Conservation (phyloP, 129 eudicot species). For the Artemisia annua region DNA sequence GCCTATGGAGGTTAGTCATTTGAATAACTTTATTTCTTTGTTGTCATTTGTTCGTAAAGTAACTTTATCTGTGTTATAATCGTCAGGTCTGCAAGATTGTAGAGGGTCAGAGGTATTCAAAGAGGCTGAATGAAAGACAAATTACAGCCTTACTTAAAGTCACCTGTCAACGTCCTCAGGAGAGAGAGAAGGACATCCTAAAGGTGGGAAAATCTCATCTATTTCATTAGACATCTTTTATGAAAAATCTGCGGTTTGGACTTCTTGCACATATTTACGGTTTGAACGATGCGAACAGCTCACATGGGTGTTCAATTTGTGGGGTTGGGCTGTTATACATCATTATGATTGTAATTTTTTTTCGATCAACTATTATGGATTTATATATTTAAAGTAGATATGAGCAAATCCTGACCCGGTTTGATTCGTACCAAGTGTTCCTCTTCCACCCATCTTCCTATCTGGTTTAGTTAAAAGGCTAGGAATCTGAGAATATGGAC, state of each 20-base stretch:
- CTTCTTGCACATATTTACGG: too few relatives aligned
- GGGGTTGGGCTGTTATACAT: too few relatives aligned
- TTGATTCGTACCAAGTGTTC: not conserved
- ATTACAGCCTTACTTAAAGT: slow-evolving; percentile 85
- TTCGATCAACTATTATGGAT: too few relatives aligned
- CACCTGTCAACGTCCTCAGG: slow-evolving; percentile 92
- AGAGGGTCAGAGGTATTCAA: slow-evolving; percentile 90
- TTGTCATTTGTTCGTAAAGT: too few relatives aligned
- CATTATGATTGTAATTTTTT: too few relatives aligned
- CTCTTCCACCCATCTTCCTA: not conserved
- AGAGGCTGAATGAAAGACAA: slow-evolving; percentile 79
- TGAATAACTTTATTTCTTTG: not conserved
- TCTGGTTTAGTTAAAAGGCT: too few relatives aligned
- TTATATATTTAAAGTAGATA: too few relatives aligned
- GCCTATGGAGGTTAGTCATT: slow-evolving; percentile 74
- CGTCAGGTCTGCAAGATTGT: slow-evolving; percentile 90
- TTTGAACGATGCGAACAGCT: too few relatives aligned
- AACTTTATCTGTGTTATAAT: not conserved
- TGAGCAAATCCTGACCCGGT: too few relatives aligned
- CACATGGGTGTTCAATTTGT: too few relatives aligned
- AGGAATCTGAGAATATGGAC: not conserved
- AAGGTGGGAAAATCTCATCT: slow-evolving; percentile 37
- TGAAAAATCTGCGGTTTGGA: too few relatives aligned
- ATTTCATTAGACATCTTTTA: not conserved
- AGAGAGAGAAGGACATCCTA: slow-evolving; percentile 76